A percentile compares a stretch with the other conserved stretches of the same genome.
phyloP scores from a whole-genome alignment of 116 monocot genomes.

The Zostera marina region DNA sequence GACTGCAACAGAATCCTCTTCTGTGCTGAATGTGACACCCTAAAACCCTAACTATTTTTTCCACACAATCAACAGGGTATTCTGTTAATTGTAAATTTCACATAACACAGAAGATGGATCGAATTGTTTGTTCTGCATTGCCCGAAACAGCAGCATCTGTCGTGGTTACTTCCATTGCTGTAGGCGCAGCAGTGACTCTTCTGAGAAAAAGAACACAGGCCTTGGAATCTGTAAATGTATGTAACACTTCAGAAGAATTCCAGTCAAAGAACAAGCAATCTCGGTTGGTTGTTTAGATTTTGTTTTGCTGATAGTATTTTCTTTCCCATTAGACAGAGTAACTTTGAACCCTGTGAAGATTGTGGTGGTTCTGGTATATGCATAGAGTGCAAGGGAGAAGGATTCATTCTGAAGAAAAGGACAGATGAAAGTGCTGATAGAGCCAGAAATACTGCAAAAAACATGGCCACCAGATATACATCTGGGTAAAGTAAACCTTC shows the following conservation, averaged over 20 bases:
- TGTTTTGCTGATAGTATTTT: constrained; percentile 12
- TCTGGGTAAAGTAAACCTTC: constrained; percentile 36
- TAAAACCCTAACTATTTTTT: not conserved
- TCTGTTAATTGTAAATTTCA: not conserved
- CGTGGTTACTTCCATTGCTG: constrained; percentile 34
- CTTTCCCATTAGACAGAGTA: constrained; percentile 36
- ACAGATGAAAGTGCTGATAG: constrained; percentile 55
- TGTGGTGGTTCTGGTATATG: constrained; percentile 87
- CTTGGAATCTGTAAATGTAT: constrained; percentile 10
- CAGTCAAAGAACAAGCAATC: too few relatives aligned
- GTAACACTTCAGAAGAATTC: not conserved
- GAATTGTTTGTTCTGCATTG: constrained; percentile 24
- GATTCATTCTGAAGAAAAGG: constrained; percentile 67
- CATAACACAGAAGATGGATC: constrained; percentile 6
- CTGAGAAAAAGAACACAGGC: constrained; percentile 33
- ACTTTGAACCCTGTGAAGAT: constrained; percentile 55
- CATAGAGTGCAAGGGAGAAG: constrained; percentile 76
- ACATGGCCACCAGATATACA: constrained; percentile 75
- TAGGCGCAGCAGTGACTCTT: constrained; percentile 51
- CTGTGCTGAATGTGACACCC: not conserved
- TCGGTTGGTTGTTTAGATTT: not conserved
- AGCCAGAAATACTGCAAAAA: constrained; percentile 67
- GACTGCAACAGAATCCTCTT: too few relatives aligned
- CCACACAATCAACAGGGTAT: not conserved
- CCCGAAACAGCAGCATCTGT: constrained; percentile 53